phyloP scores from a whole-genome alignment of 2,329 filamentous ascomycete species.

The Colletotrichum brevisporum region DNA sequence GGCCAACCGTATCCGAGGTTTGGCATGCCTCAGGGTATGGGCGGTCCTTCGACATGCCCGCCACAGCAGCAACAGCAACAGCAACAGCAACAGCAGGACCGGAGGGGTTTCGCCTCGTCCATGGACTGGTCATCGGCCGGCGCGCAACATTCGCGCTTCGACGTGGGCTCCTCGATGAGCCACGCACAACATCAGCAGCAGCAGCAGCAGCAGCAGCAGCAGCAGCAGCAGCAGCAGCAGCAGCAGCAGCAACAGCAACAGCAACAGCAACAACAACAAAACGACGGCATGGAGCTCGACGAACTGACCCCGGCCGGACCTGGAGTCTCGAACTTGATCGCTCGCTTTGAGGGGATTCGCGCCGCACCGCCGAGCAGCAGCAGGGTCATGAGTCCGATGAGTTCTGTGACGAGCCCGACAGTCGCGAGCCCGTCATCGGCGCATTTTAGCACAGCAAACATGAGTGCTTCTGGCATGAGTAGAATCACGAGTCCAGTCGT shows the following conservation, averaged over 20 bases:
- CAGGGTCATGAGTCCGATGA: slow-evolving; percentile 46
- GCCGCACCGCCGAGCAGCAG: slow-evolving; percentile 50
- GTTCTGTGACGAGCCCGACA: slow-evolving; percentile 42
- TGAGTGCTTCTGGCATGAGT: slow-evolving; percentile 35
- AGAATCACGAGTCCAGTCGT: slow-evolving; percentile 50
- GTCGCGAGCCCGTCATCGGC: slow-evolving; percentile 45
- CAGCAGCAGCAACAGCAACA: slow-evolving; percentile 26
- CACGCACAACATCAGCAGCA: slow-evolving; percentile 9
- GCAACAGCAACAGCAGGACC: slow-evolving; percentile 15
- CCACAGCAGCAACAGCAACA: slow-evolving; percentile 37
- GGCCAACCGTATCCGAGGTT: slow-evolving; percentile 52
- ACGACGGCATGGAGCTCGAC: slow-evolving; percentile 41
- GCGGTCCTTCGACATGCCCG: slow-evolving; percentile 46
- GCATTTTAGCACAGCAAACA: slow-evolving; percentile 49
- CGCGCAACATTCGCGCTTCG: slow-evolving; percentile 45
- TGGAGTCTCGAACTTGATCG: slow-evolving; percentile 55
- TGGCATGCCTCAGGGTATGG: slow-evolving; percentile 47
- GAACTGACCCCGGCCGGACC: slow-evolving; percentile 41
- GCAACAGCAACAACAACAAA: slow-evolving; percentile 21
- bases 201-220: slow-evolving; percentile 9
- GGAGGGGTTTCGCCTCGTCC: slow-evolving; percentile 29
- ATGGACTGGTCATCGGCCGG: slow-evolving; percentile 57
- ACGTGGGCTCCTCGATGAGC: slow-evolving; percentile 24
- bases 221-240: neutral
- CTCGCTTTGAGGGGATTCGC: slow-evolving; percentile 56